These are phyloP conservation scores for Hyphopichia khmerensis DNA, from an alignment of 1,139 yeast genomes.

Conservation along the genomic window DNA sequence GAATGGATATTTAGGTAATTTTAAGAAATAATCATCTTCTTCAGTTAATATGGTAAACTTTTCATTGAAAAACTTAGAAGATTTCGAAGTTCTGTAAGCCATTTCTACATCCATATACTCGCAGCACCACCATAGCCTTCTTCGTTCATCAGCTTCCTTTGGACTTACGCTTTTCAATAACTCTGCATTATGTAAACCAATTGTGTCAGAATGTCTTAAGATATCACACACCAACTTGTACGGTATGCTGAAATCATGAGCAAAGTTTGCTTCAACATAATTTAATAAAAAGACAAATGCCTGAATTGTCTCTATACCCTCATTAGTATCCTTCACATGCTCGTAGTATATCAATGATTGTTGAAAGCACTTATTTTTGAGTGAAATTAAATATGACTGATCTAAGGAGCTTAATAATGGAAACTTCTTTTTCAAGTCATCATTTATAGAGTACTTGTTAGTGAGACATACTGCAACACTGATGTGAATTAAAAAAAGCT, in stretches of 20 bases:
- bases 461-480: constrained; percentile 11
- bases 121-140: constrained; percentile 23
- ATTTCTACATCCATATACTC: constrained; percentile 19
- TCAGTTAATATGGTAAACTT: constrained; percentile 21
- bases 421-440: neutral
- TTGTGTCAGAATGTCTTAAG: constrained; percentile 19
- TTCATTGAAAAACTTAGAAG: constrained; percentile 7
- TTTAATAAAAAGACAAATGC: constrained; percentile 21
- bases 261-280: constrained; percentile 22
- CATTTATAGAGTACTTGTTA: constrained; percentile 1
- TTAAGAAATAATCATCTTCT: constrained; percentile 10
- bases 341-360: constrained; percentile 22
- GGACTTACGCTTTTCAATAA: constrained; percentile 8
- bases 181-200: constrained; percentile 20
- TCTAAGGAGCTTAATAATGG: neutral
- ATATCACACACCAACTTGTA: constrained; percentile 18
- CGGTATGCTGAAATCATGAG: constrained; percentile 23
- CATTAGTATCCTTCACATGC: constrained; percentile 16
- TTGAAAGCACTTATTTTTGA: constrained; percentile 12
- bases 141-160: constrained; percentile 10
- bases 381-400: neutral
- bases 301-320: constrained; percentile 22
- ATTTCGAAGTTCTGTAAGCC: constrained; percentile 22
- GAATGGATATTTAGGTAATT: constrained; percentile 11
- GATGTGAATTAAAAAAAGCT: constrained; percentile 18